Evolutionary conservation across 129 eudicot species (phyloP).

Genomic region (Pulicaria dysenterica): DNA sequence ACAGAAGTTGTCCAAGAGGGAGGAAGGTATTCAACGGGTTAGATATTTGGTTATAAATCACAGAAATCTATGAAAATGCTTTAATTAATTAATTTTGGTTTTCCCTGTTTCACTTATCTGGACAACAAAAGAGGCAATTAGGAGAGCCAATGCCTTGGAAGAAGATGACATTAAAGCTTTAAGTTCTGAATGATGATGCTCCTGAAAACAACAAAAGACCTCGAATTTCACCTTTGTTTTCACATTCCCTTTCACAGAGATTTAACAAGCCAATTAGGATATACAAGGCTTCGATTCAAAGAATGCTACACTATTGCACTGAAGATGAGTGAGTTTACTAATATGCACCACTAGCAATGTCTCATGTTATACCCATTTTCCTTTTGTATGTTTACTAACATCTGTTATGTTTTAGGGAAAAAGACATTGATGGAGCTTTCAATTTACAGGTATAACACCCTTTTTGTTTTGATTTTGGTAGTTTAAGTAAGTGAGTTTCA

Average conservation of each 20-base stretch:
- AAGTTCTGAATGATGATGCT: constrained; percentile 62
- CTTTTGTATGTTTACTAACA: neutral
- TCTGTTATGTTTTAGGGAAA: constrained; percentile 47
- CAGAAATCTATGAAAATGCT: constrained; percentile 7
- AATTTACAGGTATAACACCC: constrained; percentile 53
- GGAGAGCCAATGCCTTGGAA: constrained; percentile 82
- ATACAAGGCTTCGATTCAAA: constrained; percentile 55
- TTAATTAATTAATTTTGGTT: neutral
- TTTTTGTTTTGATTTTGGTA: neutral
- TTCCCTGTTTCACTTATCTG: constrained; percentile 23
- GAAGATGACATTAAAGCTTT: constrained; percentile 58
- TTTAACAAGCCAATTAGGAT: constrained; percentile 34
- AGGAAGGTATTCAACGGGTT: constrained; percentile 59
- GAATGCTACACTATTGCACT: constrained; percentile 61
- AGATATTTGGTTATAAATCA: constrained; percentile 3
- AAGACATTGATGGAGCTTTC: constrained; percentile 72
- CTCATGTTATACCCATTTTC: neutral
- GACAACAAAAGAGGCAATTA: constrained; percentile 78
- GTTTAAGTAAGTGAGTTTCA: neutral
- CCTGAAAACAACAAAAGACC: constrained; percentile 28
- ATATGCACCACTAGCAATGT: constrained; percentile 14
- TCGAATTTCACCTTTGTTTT: constrained; percentile 50
- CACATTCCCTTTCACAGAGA: constrained; percentile 47
- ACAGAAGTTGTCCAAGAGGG: constrained; percentile 67
- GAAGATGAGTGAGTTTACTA: constrained; percentile 68